Evolutionary conservation across 352 stramenopile species (phyloP).

Genomic region (Pythium aristosporum): DNA sequence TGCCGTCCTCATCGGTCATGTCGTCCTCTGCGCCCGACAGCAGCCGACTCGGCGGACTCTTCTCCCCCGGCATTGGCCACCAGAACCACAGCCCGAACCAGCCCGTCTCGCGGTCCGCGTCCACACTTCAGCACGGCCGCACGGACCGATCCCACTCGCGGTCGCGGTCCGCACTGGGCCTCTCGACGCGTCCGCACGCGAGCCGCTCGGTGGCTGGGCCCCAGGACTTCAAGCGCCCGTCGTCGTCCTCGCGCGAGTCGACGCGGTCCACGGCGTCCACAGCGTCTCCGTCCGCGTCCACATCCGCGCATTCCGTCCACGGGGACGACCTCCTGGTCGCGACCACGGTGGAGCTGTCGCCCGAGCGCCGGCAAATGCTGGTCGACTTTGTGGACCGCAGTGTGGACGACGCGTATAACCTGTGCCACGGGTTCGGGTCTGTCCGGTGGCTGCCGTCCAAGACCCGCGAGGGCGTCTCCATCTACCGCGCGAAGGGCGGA

Average conservation of each 20-base stretch:
- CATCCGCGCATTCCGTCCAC: slow-evolving; percentile 9
- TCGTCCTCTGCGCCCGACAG: slow-evolving; percentile 15
- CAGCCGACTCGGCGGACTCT: slow-evolving; percentile 2
- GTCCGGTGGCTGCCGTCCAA: slow-evolving; percentile 72
- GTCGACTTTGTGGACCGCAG: slow-evolving; percentile 77
- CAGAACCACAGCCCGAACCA: neutral
- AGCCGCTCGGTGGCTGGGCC: slow-evolving; percentile 16
- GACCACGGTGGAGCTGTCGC: slow-evolving; percentile 29
- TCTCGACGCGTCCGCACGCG: slow-evolving; percentile 18
- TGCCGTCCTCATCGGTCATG: slow-evolving; percentile 14
- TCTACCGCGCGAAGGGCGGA: slow-evolving; percentile 63
- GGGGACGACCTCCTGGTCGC: slow-evolving; percentile 1
- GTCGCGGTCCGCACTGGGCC: slow-evolving; percentile 16
- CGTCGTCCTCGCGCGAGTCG: neutral
- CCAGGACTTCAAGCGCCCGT: neutral
- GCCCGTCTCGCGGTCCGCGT: slow-evolving; percentile 6
- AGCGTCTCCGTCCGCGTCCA: slow-evolving; percentile 3
- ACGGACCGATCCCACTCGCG: neutral
- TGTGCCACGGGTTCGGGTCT: slow-evolving; percentile 73
- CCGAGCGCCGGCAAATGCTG: slow-evolving; percentile 40
- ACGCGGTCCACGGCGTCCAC: neutral
- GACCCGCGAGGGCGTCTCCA: slow-evolving; percentile 62
- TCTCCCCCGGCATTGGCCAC: neutral
- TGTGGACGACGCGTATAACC: slow-evolving; percentile 79
- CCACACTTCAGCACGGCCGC: neutral